A percentile compares a stretch with the other conserved stretches of the same genome.
Conservation (phyloP, 495 filamentous ascomycete genomes). For the Aspergillus cavernicola region DNA sequence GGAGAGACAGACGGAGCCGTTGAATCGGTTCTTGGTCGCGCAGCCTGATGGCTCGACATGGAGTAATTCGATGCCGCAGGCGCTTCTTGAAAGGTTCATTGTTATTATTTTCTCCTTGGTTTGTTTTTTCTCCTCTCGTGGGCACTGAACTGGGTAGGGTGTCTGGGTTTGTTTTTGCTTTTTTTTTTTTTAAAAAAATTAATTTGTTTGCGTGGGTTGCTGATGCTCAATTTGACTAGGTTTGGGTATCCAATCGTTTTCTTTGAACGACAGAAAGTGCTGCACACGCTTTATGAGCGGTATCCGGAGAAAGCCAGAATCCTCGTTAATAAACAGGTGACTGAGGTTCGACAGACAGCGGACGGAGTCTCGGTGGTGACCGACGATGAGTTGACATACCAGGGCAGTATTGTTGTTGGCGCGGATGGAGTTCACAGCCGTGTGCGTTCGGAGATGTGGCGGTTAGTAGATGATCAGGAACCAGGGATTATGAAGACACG, state of each 20-base stretch:
- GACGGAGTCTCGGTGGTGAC: conserved; percentile 6
- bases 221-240: background rate
- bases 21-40: background rate
- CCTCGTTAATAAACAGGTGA: conserved; percentile 10
- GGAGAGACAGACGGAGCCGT: conserved; percentile 2
- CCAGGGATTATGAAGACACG: conserved; percentile 13
- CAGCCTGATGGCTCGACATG: conserved; percentile 16
- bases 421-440: conserved; percentile 49
- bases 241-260: conserved; percentile 24
- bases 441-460: conserved; percentile 34
- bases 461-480: conserved; percentile 24
- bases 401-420: conserved; percentile 43
- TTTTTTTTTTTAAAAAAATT: too few relatives aligned
- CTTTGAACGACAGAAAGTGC: conserved; percentile 29
- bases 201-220: too few relatives aligned
- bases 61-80: conserved; percentile 4
- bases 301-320: conserved; percentile 10
- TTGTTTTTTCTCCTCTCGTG: too few relatives aligned
- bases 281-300: conserved; percentile 23
- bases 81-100: background rate
- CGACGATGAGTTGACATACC: conserved; percentile 10
- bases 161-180: too few relatives aligned
- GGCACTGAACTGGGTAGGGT: too few relatives aligned
- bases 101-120: too few relatives aligned
- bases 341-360: conserved; percentile 1